Evolutionary conservation across 2,329 filamentous ascomycete species (phyloP), one percentile per base, ranked within the genome.

Genomic region (Colletotrichum chrysophilum): DNA sequence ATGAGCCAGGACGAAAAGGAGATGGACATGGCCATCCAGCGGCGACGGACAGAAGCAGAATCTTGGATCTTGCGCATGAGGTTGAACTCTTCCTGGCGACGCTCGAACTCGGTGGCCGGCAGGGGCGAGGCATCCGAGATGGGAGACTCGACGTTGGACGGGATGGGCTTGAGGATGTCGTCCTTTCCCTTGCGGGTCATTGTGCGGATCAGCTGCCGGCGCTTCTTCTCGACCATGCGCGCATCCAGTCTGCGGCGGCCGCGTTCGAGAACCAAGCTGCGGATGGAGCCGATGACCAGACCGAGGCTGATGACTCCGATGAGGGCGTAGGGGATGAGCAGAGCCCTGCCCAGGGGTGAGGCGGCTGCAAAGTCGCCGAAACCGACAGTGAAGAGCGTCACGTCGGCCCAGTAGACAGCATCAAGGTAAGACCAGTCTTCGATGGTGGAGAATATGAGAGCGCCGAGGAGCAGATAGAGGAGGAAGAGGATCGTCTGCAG

Each of bases 401-500:
- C 92, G 79, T 96, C 93, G 66, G 93, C 94, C 90, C 95, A 96
- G 82, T 96, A 96, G 3, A 96, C 87, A 4, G 92, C 91, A 79
- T 98, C 95, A 2, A 95, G 91, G 80, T 94, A 98, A 24, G 88
- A 86, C 93, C 96, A 97, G 5, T 85, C 89, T 76, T 98, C 93
- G 4, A 97, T 89, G 3, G 87, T 87, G 7, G 92, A 91, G 81
- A 97, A 98, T 0, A 98, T 86, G 1, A 93, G 90, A 1, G 93
- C 95, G 1, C 96, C 96, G 3, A 95, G 84, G 1, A 94, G 92
- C 0, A 98, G 87, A 87, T 97, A 98, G 64, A 95, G 85, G 67
- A 98, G 93, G 81, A 97, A 95, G 71, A 94, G 87, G 84, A 97
- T 97, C 2, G 95, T 98, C 84, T 98, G 96, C 32, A 98, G 85